These are phyloP conservation scores for Metarhizium rileyi DNA, from an alignment of 2,329 filamentous ascomycete species.

Conservation along the genomic window DNA sequence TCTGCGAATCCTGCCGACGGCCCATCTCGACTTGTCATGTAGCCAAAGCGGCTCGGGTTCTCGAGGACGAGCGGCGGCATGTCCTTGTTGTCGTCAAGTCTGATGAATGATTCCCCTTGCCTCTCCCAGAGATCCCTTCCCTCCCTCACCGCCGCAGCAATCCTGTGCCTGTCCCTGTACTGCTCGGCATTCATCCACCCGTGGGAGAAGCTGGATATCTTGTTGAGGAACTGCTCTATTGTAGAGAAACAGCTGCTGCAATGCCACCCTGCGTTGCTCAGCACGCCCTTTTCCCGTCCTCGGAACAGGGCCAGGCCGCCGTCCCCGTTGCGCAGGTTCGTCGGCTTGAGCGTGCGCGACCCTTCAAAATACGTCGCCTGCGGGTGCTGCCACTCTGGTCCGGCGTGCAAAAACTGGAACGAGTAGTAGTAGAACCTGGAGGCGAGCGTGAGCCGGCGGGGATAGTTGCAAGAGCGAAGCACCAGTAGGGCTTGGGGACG, in stretches of 20 bases:
- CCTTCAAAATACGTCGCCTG: slow-evolving; percentile 53
- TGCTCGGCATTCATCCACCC: no score
- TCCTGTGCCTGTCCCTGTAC: slow-evolving; percentile 36
- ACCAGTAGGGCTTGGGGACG: slow-evolving; percentile 38
- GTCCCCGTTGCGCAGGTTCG: no score
- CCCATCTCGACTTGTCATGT: slow-evolving; percentile 36
- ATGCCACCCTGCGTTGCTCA: no score
- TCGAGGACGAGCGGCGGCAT: slow-evolving; percentile 38
- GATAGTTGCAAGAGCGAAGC: no score
- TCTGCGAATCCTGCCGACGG: slow-evolving; percentile 37
- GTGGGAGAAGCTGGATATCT: no score
- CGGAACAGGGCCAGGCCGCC: slow-evolving; percentile 28
- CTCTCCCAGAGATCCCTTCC: slow-evolving; percentile 49
- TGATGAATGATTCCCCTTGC: slow-evolving; percentile 34
- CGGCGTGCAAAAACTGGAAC: no score
- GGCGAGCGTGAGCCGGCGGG: slow-evolving; percentile 40
- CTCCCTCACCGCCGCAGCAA: slow-evolving; percentile 39
- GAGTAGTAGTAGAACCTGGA: slow-evolving; percentile 48
- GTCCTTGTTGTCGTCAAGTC: slow-evolving; percentile 40
- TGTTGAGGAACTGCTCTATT: no score
- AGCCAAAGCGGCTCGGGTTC: slow-evolving; percentile 30
- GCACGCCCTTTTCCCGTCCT: no score
- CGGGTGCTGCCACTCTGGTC: slow-evolving; percentile 40
- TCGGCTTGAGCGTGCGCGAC: no score
- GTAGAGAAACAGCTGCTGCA: no score